These are phyloP conservation scores for Rhodotorula sphaerocarpa DNA, from an alignment of 768 basidiomycete genomes.

Conservation along the genomic window DNA sequence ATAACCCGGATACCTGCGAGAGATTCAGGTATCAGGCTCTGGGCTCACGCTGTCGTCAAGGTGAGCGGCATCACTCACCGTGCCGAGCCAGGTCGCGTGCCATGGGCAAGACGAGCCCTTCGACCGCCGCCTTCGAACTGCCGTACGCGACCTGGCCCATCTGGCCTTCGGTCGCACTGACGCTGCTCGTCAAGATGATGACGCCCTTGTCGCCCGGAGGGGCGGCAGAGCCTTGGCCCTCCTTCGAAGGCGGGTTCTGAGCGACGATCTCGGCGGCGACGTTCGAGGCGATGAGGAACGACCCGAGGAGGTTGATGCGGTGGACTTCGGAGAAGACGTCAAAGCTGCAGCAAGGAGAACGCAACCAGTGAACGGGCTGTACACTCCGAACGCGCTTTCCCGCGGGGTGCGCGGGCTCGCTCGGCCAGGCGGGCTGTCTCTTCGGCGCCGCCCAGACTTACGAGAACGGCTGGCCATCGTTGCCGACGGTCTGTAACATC, in stretches of 20 bases:
- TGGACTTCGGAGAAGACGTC: constrained; percentile 53
- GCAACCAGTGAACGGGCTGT: too few relatives aligned
- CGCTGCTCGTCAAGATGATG: constrained; percentile 40
- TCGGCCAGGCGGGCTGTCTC: too few relatives aligned
- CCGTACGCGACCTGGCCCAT: constrained; percentile 56
- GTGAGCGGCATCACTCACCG: constrained; percentile 37
- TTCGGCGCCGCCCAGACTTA: too few relatives aligned
- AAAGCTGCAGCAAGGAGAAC: constrained; percentile 26
- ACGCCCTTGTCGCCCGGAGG: constrained; percentile 50
- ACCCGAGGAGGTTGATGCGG: constrained; percentile 53
- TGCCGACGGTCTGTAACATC: constrained; percentile 48
- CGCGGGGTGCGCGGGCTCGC: too few relatives aligned
- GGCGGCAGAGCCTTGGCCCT: neutral
- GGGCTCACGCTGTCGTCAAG: neutral
- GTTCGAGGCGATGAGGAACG: constrained; percentile 56
- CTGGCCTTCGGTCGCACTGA: constrained; percentile 42
- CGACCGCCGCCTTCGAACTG: constrained; percentile 54
- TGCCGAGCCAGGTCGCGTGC: constrained; percentile 54
- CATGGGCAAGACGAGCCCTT: constrained; percentile 56
- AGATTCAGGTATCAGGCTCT: too few relatives aligned
- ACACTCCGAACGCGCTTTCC: too few relatives aligned
- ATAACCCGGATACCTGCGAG: constrained; percentile 45
- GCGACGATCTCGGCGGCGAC: constrained; percentile 51
- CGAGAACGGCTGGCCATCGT: constrained; percentile 49
- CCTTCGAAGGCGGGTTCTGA: constrained; percentile 41